Evolutionary conservation across 148 eudicot genomes (phyloP).

Genomic region (Vaccinium vitisidaea): DNA sequence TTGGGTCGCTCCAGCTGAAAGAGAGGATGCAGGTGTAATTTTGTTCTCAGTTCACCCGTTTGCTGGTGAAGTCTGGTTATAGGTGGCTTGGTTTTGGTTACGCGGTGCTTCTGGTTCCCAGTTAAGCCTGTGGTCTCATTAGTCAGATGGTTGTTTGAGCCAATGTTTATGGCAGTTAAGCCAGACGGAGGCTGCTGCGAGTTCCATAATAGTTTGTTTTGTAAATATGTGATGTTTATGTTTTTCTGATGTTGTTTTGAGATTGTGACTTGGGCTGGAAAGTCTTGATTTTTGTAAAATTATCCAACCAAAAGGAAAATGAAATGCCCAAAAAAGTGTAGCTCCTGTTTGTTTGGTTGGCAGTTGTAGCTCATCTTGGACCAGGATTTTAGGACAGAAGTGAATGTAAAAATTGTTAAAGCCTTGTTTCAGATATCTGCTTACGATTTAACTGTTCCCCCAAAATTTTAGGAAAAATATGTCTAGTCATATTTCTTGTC

Average conservation of each 20-base stretch:
- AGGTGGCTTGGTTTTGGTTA: not conserved
- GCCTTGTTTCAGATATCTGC: not conserved
- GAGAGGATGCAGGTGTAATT: not conserved
- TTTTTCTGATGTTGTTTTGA: not conserved
- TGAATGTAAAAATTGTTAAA: not conserved
- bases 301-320: not conserved
- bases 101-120: not conserved
- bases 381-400: not conserved
- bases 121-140: not conserved
- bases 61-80: constrained; percentile 4
- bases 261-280: not conserved
- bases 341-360: not conserved
- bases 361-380: not conserved
- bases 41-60: not conserved
- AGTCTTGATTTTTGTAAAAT: not conserved
- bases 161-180: not conserved
- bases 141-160: not conserved
- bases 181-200: not conserved
- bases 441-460: not conserved
- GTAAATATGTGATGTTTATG: not conserved
- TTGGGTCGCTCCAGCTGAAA: not conserved
- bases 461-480: not conserved
- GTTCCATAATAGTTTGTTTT: not conserved
- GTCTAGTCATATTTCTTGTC: not conserved
- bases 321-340: not conserved